These are phyloP conservation scores for Phycomyces blakesleeanus DNA, from an alignment of 192 early-diverging fungal species.

Conservation along the genomic window DNA sequence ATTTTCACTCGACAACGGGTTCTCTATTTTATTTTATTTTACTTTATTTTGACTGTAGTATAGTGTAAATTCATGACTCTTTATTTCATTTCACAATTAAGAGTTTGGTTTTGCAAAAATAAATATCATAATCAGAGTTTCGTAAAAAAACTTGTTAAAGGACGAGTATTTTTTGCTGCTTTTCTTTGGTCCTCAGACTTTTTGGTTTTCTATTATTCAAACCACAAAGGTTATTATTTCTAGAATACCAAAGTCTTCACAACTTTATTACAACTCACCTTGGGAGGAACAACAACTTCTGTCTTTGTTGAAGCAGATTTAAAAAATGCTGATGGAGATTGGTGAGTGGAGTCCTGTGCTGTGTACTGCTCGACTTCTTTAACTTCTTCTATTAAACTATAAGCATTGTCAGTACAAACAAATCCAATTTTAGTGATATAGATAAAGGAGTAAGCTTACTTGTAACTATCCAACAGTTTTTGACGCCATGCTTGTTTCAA, in stretches of 20 bases:
- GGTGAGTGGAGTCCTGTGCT: too few species aligned
- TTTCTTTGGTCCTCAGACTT: background rate
- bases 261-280: too few species aligned
- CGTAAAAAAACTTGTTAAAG: background rate
- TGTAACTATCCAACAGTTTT: conserved; percentile 1
- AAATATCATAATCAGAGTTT: background rate
- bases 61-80: too few species aligned
- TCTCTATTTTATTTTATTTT: too few species aligned
- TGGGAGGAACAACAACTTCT: too few species aligned
- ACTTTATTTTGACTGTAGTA: too few species aligned
- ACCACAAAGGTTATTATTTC: background rate
- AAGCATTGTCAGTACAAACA: background rate
- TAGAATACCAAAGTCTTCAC: background rate
- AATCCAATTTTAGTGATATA: background rate
- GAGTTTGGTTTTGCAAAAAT: too few species aligned
- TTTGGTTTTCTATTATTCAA: background rate
- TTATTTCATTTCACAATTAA: too few species aligned
- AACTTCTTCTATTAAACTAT: background rate
- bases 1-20: too few species aligned
- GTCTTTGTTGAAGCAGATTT: too few species aligned
- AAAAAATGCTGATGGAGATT: too few species aligned
- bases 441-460: background rate
- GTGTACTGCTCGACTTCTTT: background rate
- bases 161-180: background rate
- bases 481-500: conserved; percentile 9